phyloP scores from a whole-genome alignment of 176 grass and related monocot species.

The Areca catechu region DNA sequence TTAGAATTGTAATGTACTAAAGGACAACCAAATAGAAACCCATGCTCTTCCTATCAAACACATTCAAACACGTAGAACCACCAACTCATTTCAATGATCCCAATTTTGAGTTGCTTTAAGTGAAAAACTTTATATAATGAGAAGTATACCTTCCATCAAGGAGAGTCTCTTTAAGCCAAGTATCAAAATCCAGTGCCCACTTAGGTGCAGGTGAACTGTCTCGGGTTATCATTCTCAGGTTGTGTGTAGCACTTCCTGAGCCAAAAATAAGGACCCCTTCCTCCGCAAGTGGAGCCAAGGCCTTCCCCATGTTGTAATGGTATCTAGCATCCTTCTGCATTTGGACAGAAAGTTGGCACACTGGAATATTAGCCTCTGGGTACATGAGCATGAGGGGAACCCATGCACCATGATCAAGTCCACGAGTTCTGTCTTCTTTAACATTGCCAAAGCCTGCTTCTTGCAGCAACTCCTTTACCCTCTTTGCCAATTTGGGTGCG shows the following conservation, averaged over 20 bases:
- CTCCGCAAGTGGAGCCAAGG: slow-evolving; percentile 12
- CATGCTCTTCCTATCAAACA: too few species aligned
- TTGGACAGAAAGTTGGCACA: slow-evolving; percentile 17
- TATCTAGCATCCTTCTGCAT: background rate
- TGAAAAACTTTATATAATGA: too few species aligned
- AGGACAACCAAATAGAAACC: too few species aligned
- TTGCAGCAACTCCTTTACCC: slow-evolving; percentile 21
- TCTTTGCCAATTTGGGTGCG: slow-evolving; percentile 9
- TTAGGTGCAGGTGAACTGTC: background rate
- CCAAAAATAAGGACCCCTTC: slow-evolving; percentile 11
- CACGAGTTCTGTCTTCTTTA: slow-evolving; percentile 8
- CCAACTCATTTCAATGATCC: too few species aligned
- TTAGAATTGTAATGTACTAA: too few species aligned
- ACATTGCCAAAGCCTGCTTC: slow-evolving; percentile 4
- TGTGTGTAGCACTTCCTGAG: slow-evolving; percentile 21
- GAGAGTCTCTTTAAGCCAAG: slow-evolving; percentile 14
- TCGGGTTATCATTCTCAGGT: background rate
- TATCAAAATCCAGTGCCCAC: slow-evolving; percentile 12
- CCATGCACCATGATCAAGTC: slow-evolving; percentile 19
- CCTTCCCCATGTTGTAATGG: slow-evolving; percentile 23
- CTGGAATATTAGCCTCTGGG: slow-evolving; percentile 14
- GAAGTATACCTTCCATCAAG: background rate
- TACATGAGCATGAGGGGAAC: slow-evolving; percentile 23
- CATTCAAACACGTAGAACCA: too few species aligned
- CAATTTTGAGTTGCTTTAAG: too few species aligned